A percentile compares a stretch with the other conserved stretches of the same genome.
Evolutionary conservation across 495 filamentous ascomycete genomes (phyloP).

Genomic region (Penicillium paxilli): DNA sequence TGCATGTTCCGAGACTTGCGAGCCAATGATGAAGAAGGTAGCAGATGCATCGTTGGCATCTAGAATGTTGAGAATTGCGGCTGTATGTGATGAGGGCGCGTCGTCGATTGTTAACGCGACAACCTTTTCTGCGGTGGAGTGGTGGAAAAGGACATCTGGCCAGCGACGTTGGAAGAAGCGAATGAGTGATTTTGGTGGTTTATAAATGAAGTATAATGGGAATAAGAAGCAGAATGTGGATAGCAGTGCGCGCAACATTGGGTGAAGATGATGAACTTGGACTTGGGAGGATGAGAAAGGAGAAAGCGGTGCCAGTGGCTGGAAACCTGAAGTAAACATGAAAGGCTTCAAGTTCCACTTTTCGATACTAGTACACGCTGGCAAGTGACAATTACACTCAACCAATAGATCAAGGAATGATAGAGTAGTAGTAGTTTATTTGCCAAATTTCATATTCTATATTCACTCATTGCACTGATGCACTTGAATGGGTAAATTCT

Average conservation of each 20-base stretch:
- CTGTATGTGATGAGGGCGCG: slow-evolving; percentile 70
- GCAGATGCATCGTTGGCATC: slow-evolving; percentile 57
- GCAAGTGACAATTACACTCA: too few species aligned
- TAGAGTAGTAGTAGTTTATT: neutral
- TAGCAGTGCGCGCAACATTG: slow-evolving; percentile 22
- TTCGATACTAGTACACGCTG: too few species aligned
- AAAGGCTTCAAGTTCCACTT: too few species aligned
- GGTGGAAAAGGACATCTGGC: slow-evolving; percentile 75
- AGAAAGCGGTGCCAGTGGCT: too few species aligned
- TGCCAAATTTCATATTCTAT: neutral
- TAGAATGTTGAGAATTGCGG: slow-evolving; percentile 66
- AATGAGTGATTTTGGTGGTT: slow-evolving; percentile 68
- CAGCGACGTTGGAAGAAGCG: slow-evolving; percentile 65
- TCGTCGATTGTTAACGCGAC: slow-evolving; percentile 86
- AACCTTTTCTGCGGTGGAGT: slow-evolving; percentile 55
- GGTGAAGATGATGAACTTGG: neutral
- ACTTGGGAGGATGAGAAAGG: too few species aligned
- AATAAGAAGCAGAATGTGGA: slow-evolving; percentile 47
- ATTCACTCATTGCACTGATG: too few species aligned
- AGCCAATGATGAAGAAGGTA: slow-evolving; percentile 80
- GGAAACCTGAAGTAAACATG: neutral
- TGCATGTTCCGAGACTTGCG: slow-evolving; percentile 65
- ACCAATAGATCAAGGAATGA: too few species aligned
- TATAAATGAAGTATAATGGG: slow-evolving; percentile 70
- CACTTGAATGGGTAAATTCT: too few species aligned